Conservation (phyloP, 768 basidiomycete genomes). For the Psilocybe sp. region DNA sequence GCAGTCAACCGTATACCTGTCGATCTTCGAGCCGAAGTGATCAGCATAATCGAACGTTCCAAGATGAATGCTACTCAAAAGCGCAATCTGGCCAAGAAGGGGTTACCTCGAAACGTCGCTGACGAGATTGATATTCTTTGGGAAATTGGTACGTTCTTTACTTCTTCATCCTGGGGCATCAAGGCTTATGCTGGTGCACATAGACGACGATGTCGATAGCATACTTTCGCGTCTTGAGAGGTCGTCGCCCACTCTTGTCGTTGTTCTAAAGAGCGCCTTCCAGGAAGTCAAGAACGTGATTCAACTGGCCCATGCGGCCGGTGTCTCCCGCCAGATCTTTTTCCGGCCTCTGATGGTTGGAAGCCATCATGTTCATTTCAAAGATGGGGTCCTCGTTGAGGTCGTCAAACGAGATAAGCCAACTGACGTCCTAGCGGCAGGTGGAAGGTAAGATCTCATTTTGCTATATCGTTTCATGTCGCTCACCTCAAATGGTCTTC, state of each 20-base stretch:
- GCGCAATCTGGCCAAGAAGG: slow-evolving; percentile 67
- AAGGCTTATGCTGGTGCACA: background rate
- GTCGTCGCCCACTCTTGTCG: slow-evolving; percentile 49
- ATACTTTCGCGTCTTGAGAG: slow-evolving; percentile 57
- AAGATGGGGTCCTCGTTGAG: slow-evolving; percentile 73
- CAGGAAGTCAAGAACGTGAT: slow-evolving; percentile 65
- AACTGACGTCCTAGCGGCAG: slow-evolving; percentile 73
- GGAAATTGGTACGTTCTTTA: slow-evolving; percentile 47
- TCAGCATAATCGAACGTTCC: slow-evolving; percentile 62
- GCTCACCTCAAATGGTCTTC: background rate
- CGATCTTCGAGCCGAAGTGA: slow-evolving; percentile 50
- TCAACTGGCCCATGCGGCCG: slow-evolving; percentile 55
- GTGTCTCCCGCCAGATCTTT: slow-evolving; percentile 58
- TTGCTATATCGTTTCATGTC: background rate
- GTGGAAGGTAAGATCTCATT: slow-evolving; percentile 58
- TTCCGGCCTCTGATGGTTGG: slow-evolving; percentile 78
- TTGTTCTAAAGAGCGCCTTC: slow-evolving; percentile 46
- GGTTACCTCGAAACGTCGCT: slow-evolving; percentile 59
- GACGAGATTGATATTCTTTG: slow-evolving; percentile 75
- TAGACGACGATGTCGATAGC: slow-evolving; percentile 64
- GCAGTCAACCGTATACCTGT: slow-evolving; percentile 60
- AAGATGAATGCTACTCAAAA: slow-evolving; percentile 70
- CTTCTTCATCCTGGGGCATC: background rate
- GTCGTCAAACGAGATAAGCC: slow-evolving; percentile 66
- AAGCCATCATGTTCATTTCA: slow-evolving; percentile 61